Evolutionary conservation across 208 protist species (phyloP), one percentile per base, ranked within the genome.

Genomic region (Leishmania tropica): DNA sequence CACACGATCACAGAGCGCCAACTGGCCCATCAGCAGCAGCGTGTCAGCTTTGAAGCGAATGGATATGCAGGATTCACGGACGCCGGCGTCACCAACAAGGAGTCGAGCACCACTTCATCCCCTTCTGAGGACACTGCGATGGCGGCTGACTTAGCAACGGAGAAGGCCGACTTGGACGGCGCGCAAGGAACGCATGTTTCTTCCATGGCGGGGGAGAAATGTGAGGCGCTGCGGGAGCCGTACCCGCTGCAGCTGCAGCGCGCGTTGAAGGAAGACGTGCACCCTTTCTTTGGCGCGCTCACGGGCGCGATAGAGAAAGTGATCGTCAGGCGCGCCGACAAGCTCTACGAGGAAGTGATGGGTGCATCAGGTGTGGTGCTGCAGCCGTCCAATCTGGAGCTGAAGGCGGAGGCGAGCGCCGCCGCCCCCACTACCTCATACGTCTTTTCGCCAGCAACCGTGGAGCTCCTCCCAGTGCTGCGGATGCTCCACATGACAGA

Each of bases 211-310:
- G 75, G 75, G 21, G 56, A 83, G 21, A 83, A 71, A 58, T 75
- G 75, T 67, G 54, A 31, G 24, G 21, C 48, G 42, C 54, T 79
- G 51, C 45, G 75, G 31, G 75, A 58, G 19, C 68, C 76, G 45
- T 62, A 42, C 42, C 75, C 75, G 21, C 54, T 79, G 31, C 75
- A 79, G n/a, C 67, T 71, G 75, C 71, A 79, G 75, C 64, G 67
- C 8, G 56, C 80, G 28, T 24, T 83, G 80, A 47, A 74, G 54
- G 60, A 40, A 17, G 80, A 83, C 54, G 75, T 80, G 74, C 65
- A 80, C 40, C 48, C 72, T 51, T 67, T 75, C 37, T 83, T 62
- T 40, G 74, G 80, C n/a, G 53, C 75, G 0, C 74, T 56, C 19
- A 31, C 42, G 2, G 15, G 24, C 35, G 73, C 80, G 3, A 37